Conservation (phyloP, 306 rosid species). For the Comarum palustre region DNA sequence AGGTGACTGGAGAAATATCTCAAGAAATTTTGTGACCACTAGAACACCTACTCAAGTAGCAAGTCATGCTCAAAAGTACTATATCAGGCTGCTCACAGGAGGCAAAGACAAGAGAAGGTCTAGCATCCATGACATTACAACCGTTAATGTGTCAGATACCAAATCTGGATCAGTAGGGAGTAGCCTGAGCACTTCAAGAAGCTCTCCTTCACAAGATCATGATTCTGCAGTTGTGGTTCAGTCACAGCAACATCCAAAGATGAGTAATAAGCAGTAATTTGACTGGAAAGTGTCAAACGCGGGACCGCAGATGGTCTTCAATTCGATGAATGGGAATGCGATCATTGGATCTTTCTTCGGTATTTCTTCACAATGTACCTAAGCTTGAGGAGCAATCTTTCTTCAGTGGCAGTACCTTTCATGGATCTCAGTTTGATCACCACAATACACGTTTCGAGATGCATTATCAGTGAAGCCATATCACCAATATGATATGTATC, state of each 20-base stretch:
- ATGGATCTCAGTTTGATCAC: conserved; percentile 49
- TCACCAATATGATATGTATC: background rate
- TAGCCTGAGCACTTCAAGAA: conserved; percentile 7
- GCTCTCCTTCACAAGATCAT: conserved; percentile 36
- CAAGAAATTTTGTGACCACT: conserved; percentile 73
- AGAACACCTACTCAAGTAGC: conserved; percentile 95
- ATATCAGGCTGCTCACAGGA: conserved; percentile 65
- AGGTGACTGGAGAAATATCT: conserved; percentile 94
- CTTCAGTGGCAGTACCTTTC: conserved; percentile 39
- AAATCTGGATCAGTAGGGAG: conserved; percentile 41
- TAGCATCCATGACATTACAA: conserved; percentile 90
- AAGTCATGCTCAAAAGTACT: conserved; percentile 93
- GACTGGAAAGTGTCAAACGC: conserved; percentile 47
- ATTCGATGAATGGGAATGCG: conserved; percentile 44
- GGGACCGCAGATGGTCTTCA: conserved; percentile 36
- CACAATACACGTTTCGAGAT: conserved; percentile 47
- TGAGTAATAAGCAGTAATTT: conserved; percentile 40
- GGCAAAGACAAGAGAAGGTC: conserved; percentile 90
- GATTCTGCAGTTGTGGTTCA: conserved; percentile 27
- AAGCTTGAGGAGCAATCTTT: conserved; percentile 50
- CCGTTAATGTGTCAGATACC: conserved; percentile 54
- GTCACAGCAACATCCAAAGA: conserved; percentile 36
- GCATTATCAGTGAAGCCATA: conserved; percentile 48
- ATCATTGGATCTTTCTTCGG: conserved; percentile 44
- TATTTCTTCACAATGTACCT: conserved; percentile 48